phyloP scores from a whole-genome alignment of 257 asterid genomes.

The Primulina tabacum region DNA sequence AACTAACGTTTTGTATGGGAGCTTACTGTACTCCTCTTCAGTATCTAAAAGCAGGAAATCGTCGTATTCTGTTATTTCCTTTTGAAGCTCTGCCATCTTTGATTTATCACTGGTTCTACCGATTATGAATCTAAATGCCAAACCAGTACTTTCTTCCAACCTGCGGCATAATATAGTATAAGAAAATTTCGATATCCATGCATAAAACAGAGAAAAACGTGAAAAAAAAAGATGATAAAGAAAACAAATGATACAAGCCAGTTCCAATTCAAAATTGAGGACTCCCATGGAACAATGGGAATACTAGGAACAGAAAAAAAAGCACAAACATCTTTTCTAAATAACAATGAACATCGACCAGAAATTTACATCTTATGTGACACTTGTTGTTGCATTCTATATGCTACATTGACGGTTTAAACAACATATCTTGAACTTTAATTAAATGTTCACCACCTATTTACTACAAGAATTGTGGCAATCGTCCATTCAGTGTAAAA shows the following conservation, averaged over 20 bases:
- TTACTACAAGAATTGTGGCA: neutral
- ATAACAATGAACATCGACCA: neutral
- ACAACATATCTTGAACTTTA: neutral
- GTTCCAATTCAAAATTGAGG: neutral
- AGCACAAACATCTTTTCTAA: neutral
- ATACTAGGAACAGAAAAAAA: neutral
- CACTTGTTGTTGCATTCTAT: neutral
- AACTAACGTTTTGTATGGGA: constrained; percentile 98
- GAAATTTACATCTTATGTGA: neutral
- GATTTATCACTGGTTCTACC: constrained; percentile 72
- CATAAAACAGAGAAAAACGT: neutral
- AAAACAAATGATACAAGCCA: neutral
- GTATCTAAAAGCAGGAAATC: constrained; percentile 91
- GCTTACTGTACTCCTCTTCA: constrained; percentile 98
- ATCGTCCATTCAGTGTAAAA: too few relatives aligned
- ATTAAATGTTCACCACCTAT: neutral
- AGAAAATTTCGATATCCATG: neutral
- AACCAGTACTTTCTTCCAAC: constrained; percentile 99
- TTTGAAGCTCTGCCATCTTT: constrained; percentile 79
- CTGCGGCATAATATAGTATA: constrained; percentile 46
- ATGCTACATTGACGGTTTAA: neutral
- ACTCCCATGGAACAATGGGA: neutral
- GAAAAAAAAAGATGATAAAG: neutral
- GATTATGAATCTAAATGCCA: constrained; percentile 84
- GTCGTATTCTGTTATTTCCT: constrained; percentile 76